Evolutionary conservation across 1,139 yeast species (phyloP).

Genomic region (Kodamaea sp.): DNA sequence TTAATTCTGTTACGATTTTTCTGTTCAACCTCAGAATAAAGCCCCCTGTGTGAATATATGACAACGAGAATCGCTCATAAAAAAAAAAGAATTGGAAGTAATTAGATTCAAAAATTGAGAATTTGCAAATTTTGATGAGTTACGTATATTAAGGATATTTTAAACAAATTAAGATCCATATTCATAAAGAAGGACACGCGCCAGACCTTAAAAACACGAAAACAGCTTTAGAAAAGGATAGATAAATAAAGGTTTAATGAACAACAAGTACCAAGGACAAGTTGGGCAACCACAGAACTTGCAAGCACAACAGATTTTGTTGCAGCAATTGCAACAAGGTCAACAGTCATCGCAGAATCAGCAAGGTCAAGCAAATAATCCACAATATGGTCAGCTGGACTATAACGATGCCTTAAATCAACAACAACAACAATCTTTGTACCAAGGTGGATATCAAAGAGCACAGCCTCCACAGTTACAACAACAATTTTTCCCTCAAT

Average conservation of each 20-base stretch:
- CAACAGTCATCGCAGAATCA: slow-evolving; percentile 18
- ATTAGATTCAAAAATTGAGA: too few relatives aligned
- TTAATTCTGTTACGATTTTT: too few relatives aligned
- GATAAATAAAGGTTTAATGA: slow-evolving; percentile 11
- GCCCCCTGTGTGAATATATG: too few relatives aligned
- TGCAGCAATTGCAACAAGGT: slow-evolving; percentile 45
- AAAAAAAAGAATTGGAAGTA: too few relatives aligned
- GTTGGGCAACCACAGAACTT: slow-evolving; percentile 21
- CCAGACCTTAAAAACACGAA: too few relatives aligned
- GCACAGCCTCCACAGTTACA: slow-evolving; percentile 26
- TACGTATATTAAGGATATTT: too few relatives aligned
- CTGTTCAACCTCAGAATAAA: too few relatives aligned
- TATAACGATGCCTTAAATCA: slow-evolving; percentile 15
- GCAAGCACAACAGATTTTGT: slow-evolving; percentile 44
- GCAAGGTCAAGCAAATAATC: slow-evolving; percentile 15
- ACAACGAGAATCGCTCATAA: too few relatives aligned
- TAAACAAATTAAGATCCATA: too few relatives aligned
- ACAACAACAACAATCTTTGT: slow-evolving; percentile 11
- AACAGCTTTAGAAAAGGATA: too few relatives aligned
- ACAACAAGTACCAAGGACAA: slow-evolving; percentile 33
- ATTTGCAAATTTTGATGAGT: too few relatives aligned
- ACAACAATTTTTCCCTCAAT: slow-evolving; percentile 26
- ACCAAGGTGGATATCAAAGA: slow-evolving; percentile 18
- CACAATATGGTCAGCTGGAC: slow-evolving; percentile 10
- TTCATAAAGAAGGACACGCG: too few relatives aligned